Evolutionary conservation across 2,329 filamentous ascomycete genomes (phyloP).

Genomic region (Paecilomyces dactylethromorphus): DNA sequence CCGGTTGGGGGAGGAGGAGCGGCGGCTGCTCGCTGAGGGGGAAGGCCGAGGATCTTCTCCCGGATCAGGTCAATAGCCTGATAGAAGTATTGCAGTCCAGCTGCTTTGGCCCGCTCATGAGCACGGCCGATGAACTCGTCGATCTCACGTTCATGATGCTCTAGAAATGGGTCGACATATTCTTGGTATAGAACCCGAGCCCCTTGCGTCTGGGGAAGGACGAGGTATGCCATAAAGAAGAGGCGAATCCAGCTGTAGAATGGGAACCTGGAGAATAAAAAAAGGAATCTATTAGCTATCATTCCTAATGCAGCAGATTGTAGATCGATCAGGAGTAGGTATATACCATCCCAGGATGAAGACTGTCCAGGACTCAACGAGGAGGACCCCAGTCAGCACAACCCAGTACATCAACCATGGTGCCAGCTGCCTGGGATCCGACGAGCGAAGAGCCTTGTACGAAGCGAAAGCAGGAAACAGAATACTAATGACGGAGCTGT

Average conservation of each 20-base stretch:
- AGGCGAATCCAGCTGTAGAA: slow-evolving; percentile 92
- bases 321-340: neutral
- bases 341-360: slow-evolving; percentile 76
- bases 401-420: slow-evolving; percentile 99
- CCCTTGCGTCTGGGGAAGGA: slow-evolving; percentile 95
- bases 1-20: slow-evolving; percentile 33
- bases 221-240: slow-evolving; percentile 82
- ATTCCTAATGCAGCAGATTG: neutral
- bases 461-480: slow-evolving; percentile 94
- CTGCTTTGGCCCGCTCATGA: slow-evolving; percentile 70
- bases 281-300: slow-evolving; percentile 1
- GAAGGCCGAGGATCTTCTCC: slow-evolving; percentile 71
- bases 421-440: slow-evolving; percentile 78
- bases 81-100: slow-evolving; percentile 70
- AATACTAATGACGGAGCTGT: slow-evolving; percentile 76
- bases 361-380: slow-evolving; percentile 79
- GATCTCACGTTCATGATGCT: slow-evolving; percentile 79
- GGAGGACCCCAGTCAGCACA: slow-evolving; percentile 71
- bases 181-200: slow-evolving; percentile 78
- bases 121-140: slow-evolving; percentile 79
- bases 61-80: slow-evolving; percentile 64
- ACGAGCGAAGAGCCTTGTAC: slow-evolving; percentile 93
- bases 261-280: slow-evolving; percentile 58
- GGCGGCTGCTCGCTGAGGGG: slow-evolving; percentile 49
- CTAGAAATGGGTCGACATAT: slow-evolving; percentile 81